Evolutionary conservation across 176 grass and related monocot genomes (phyloP), one percentile per base, ranked within the genome.

Genomic region (Phyllostachys edulis): DNA sequence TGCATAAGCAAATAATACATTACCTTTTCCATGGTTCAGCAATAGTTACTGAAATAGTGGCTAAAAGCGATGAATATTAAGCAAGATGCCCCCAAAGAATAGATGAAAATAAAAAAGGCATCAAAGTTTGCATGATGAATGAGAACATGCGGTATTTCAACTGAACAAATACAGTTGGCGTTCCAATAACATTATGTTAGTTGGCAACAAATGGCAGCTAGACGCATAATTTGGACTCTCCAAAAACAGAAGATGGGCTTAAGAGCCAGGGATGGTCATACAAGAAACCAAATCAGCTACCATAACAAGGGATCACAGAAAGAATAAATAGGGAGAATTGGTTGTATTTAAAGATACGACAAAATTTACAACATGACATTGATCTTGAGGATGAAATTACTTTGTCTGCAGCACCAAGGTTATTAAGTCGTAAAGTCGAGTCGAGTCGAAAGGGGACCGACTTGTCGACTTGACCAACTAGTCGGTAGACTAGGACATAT

Each of bases 1-100:
- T 98, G 87, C 76, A 87, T 70, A 71, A 82, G 49, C 2, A 93
- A 86, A 87, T 4, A 27, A 66, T 46, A 82, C 16, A 78, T 88
- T 40, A 80, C 45, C 5, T 8, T 89, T 45, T 60, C 34, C 0
- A 37, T 29, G 80, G 38, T 14, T 76, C 63, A 29, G 42, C 47
- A 59, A 23, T 76, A 59, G 40, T 38, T n/a, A 84, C 5, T 38
- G 3, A 70, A 64, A 32, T 15, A 75, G 16, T 4, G 6, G 44
- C 71, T 38, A 72, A 71, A 80, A 54, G 49, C 23, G 45, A 73
- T 49, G 39, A 34, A 84, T 74, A 80, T 39, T 40, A 27, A 29
- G 64, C 26, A 36, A 57, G 50, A 47, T 37, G 4, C 14, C 26
- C 5, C 61, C 23, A 59, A 52, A 37, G 41, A 66, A 66, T n/a